These are phyloP conservation scores for Penicillium sp. DNA, from an alignment of 2,329 filamentous ascomycete genomes.

Conservation along the genomic window DNA sequence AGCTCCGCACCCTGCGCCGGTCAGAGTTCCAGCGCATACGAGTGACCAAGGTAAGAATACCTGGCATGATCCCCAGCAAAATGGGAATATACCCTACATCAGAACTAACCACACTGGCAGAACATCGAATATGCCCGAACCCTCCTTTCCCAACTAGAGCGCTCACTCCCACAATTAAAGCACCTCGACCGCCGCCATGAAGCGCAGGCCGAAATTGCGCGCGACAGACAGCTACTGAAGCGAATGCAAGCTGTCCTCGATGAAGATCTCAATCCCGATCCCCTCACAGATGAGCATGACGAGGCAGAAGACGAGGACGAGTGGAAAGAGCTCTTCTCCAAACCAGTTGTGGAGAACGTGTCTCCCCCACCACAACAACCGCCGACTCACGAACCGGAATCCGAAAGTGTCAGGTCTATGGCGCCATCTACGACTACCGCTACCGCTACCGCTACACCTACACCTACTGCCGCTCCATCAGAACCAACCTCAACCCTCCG, in stretches of 20 bases:
- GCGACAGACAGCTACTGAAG: constrained; percentile 41
- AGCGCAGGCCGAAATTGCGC: constrained; percentile 44
- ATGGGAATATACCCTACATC: neutral
- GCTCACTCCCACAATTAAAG: constrained; percentile 44
- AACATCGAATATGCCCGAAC: constrained; percentile 52
- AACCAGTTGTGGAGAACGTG: constrained; percentile 26
- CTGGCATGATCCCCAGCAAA: too few species aligned
- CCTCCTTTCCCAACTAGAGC: constrained; percentile 47
- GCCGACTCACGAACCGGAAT: too few species aligned
- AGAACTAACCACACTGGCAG: too few species aligned
- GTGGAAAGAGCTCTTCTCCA: constrained; percentile 33
- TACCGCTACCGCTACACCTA: neutral
- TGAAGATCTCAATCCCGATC: constrained; percentile 30
- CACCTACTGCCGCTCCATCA: neutral
- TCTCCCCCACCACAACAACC: too few species aligned
- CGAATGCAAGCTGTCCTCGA: constrained; percentile 39
- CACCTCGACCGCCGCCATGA: constrained; percentile 43
- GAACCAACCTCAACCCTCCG: constrained; percentile 28
- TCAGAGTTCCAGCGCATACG: constrained; percentile 49
- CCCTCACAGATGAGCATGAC: constrained; percentile 27
- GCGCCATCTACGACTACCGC: constrained; percentile 13
- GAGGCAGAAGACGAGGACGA: constrained; percentile 26
- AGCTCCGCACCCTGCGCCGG: constrained; percentile 41
- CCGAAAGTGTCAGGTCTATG: constrained; percentile 5
- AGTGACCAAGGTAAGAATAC: constrained; percentile 42